Evolutionary conservation across 2,329 filamentous ascomycete genomes (phyloP).

Genomic region (Aspergillus piperis): DNA sequence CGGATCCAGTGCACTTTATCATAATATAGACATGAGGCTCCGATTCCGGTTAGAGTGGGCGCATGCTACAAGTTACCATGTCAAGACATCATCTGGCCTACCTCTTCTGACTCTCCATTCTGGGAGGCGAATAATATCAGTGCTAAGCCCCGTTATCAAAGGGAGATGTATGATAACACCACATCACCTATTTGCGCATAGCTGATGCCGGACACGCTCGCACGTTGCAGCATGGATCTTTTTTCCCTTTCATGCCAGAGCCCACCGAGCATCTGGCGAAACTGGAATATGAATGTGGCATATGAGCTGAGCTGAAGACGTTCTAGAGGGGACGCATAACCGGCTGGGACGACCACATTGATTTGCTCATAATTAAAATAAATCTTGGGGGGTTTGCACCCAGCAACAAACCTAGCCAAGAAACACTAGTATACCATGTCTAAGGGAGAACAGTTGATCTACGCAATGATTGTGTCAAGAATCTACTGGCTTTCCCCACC

Average conservation of each 20-base stretch:
- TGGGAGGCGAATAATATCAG: not conserved
- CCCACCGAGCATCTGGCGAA: not conserved
- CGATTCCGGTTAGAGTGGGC: no score
- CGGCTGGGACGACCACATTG: not conserved
- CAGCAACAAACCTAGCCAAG: not conserved
- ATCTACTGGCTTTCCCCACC: constrained; percentile 36
- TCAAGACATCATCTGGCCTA: no score
- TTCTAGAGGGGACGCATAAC: not conserved
- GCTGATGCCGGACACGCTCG: not conserved
- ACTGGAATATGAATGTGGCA: not conserved
- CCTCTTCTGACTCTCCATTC: not conserved
- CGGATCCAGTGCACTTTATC: no score
- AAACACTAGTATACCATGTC: not conserved
- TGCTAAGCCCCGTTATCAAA: no score
- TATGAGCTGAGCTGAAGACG: not conserved
- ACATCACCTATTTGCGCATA: not conserved
- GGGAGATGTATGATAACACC: not conserved
- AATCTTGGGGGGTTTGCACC: not conserved
- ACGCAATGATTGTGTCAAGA: not conserved
- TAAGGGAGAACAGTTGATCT: not conserved
- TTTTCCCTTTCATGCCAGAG: not conserved
- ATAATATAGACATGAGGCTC: no score
- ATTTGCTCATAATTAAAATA: not conserved
- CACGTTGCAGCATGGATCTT: not conserved
- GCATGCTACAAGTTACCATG: no score